Base-by-base conservation (phyloP, 495 filamentous ascomycete species). In the Astrothelium subdiscretum region DNA sequence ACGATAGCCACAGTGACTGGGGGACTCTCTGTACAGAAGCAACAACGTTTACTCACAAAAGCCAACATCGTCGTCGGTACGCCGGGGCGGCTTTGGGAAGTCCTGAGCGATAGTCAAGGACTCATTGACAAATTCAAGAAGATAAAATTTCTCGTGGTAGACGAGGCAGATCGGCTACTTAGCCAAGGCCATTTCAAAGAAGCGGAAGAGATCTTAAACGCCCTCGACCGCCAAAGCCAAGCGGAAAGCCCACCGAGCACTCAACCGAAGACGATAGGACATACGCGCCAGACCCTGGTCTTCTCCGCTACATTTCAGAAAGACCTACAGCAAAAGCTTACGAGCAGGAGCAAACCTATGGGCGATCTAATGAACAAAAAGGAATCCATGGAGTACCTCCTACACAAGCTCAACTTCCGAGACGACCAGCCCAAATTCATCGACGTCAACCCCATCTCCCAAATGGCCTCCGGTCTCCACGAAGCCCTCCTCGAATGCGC, bases 241-340 rank as follows among this genome's bases (percentile, higher is more conserved):
- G 71, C 72, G 12, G 70, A 71, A 60, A 27, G 3, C 24, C 48
- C 20, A 5, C 15, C 48, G 11, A 54, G 29, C 58, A 60, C 35
- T 32, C 20, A n/a, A 4, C 11, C 27, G 31, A 44, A 43, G 35
- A 4, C 58, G 12, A 42, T 42, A 26, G 59, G 32, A 42, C 51
- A 64, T 13, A 27, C 61, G n/a, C 80, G 90, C 27, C 94, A 98
- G 71, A 97, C 91, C 0, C 81, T 98, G 1, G 89, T 98, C 38
- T 98, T 98, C 75, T 97, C 95, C 0, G 94, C 94, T 2, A 98
- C 94, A 0, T 96, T 98, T 75, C 87, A 96, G 69, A 88, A 88
- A 67, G 85, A 84, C 12, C 72, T 98, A 59, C 92, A 97, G 70
- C 87, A 92, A 68, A 97, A 96, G 68, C 78, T 98, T 2, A 83